Evolutionary conservation across 2,329 filamentous ascomycete genomes (phyloP).

Genomic region (Septoria linicola): DNA sequence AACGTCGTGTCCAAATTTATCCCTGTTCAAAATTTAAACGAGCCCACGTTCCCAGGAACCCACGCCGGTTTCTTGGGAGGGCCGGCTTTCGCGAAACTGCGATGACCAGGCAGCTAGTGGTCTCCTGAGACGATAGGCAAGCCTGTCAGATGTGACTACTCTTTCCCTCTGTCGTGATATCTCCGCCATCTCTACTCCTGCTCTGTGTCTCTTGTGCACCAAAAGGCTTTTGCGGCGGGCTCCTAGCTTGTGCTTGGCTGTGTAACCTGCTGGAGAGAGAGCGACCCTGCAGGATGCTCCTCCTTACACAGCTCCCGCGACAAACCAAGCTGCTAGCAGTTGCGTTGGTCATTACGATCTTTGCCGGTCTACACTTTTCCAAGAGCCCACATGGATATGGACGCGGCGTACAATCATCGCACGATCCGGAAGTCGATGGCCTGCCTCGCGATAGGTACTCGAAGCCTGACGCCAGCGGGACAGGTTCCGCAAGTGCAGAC

Average conservation of each 20-base stretch:
- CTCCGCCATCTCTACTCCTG: too few species aligned
- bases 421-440: neutral
- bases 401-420: too few species aligned
- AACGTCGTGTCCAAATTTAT: too few species aligned
- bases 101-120: neutral
- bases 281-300: conserved; percentile 3
- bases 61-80: too few species aligned
- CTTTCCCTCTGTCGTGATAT: too few species aligned
- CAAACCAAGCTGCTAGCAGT: conserved; percentile 11
- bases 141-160: too few species aligned
- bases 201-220: neutral
- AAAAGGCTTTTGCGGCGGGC: too few species aligned
- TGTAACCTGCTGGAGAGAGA: too few species aligned
- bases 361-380: conserved; percentile 15
- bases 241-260: too few species aligned
- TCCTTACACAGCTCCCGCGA: conserved; percentile 16
- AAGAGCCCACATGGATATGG: too few species aligned
- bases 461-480: neutral
- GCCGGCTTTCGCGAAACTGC: neutral
- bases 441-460: neutral
- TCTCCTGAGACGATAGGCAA: too few species aligned
- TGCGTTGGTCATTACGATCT: conserved; percentile 2
- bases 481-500: neutral
- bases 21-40: neutral
- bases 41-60: too few species aligned